These are phyloP conservation scores for Yarrowia phangngaensis DNA, from an alignment of 805 yeast species.

Conservation along the genomic window DNA sequence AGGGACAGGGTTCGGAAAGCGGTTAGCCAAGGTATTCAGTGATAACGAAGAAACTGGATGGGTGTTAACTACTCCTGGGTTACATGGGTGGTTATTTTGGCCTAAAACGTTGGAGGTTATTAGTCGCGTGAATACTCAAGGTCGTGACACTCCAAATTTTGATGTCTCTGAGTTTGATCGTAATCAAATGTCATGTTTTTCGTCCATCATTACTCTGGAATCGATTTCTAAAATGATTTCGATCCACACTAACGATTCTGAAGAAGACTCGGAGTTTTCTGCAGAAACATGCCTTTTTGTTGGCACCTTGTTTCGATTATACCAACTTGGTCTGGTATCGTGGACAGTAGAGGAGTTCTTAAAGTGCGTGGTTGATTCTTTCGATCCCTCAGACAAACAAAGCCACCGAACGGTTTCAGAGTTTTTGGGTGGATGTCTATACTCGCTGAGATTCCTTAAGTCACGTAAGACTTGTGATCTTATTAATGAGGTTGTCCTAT, in stretches of 20 bases:
- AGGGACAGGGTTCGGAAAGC: not conserved
- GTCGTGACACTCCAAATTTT: not conserved
- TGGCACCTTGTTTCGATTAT: slow-evolving; percentile 48
- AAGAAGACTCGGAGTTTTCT: slow-evolving; percentile 12
- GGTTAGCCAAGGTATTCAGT: not conserved
- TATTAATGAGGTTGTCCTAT: slow-evolving; percentile 42
- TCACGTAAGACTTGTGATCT: slow-evolving; percentile 24
- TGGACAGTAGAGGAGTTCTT: slow-evolving; percentile 53
- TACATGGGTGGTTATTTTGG: slow-evolving; percentile 1
- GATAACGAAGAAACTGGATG: not conserved
- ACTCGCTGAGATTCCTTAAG: slow-evolving; percentile 36
- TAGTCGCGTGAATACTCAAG: not conserved
- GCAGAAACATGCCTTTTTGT: slow-evolving; percentile 40
- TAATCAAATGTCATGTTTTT: not conserved
- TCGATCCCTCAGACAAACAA: slow-evolving; percentile 65
- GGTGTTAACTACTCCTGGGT: not conserved
- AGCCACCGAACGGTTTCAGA: slow-evolving; percentile 75
- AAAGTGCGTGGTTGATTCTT: slow-evolving; percentile 48
- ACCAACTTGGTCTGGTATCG: slow-evolving; percentile 45
- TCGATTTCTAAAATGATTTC: not conserved
- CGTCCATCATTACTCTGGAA: not conserved
- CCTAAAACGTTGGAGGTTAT: slow-evolving; percentile 8
- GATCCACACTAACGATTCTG: slow-evolving; percentile 3
- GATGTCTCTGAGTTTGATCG: not conserved
- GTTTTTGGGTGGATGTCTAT: slow-evolving; percentile 58